Base-by-base conservation (phyloP, 345 rosid species). In the Eucalyptus cloeziana region DNA sequence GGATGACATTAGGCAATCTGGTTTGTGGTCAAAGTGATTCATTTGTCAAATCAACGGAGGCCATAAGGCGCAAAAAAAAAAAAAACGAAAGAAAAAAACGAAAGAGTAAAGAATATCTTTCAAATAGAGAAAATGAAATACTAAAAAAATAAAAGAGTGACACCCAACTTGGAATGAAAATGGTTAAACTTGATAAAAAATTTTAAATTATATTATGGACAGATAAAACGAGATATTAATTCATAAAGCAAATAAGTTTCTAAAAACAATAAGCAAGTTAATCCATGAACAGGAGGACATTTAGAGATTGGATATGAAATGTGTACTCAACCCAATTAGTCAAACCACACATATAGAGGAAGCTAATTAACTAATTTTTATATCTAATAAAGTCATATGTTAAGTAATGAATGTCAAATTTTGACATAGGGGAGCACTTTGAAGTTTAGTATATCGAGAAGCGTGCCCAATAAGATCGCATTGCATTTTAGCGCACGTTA, bases 401-500 rank as follows among this genome's bases (percentile, higher is more conserved):
- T 40, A 40, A 40, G 83, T 22, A 71, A 76, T 12, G 47, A 5
- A 76, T 6, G 83, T 40, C 83, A 40, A 76, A 76, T 40, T 76
- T 37, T 76, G 83, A 76, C 12, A 76, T 9, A 76, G 5, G n/a
- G 83, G 83, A 40, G 47, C 27, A 76, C 47, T 40, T 76, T 76
- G 83, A 76, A 37, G 83, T 76, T 76, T 21, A 21, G 47, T 40
- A 11, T 12, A 11, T 37, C 0, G 30, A 21, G 83, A 43, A 40
- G 83, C 5, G 16, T 76, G 83, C 30, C 83, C 45, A 71, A 10
- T 19, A 19, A 19, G 7, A 76, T 76, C 5, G 4, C 15, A 37
- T 2, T 10, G 27, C 7, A 3, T 33, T 37, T 37, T 69, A 33
- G 44, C 6, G 3, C 0, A 5, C 1, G 0, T 3, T 7, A 22